These are phyloP conservation scores for Hypholoma fasciculare DNA, from an alignment of 768 basidiomycete species.

Conservation along the genomic window DNA sequence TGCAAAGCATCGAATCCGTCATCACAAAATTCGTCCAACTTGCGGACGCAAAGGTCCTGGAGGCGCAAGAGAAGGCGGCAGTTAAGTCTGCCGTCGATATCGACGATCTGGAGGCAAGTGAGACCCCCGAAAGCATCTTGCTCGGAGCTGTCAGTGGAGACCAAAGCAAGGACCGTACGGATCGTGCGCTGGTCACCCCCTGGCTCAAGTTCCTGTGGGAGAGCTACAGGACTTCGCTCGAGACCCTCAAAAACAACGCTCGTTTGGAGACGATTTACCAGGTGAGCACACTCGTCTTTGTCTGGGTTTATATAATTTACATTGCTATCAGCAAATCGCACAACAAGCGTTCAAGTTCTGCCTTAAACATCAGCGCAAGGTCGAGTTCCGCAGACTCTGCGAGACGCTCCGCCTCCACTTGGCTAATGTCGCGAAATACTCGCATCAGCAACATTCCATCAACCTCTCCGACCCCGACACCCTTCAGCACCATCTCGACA, in stretches of 20 bases:
- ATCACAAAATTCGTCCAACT: conserved; percentile 84
- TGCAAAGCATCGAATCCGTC: conserved; percentile 89
- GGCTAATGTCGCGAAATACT: conserved; percentile 91
- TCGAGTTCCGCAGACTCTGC: conserved; percentile 95
- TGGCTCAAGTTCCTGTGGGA: conserved; percentile 99
- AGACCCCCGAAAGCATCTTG: conserved; percentile 91
- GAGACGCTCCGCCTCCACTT: conserved; percentile 96
- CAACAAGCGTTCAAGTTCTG: conserved; percentile 98
- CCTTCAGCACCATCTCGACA: conserved; percentile 6
- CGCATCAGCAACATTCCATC: conserved; percentile 91
- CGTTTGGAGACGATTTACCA: conserved; percentile 93
- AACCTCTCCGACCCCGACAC: conserved; percentile 90
- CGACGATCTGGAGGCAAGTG: conserved; percentile 94
- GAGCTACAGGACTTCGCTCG: conserved; percentile 92
- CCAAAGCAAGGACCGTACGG: conserved; percentile 92
- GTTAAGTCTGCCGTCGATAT: conserved; percentile 78
- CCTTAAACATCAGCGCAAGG: conserved; percentile 88
- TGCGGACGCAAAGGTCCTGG: conserved; percentile 78
- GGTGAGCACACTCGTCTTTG: conserved; percentile 42
- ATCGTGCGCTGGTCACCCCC: conserved; percentile 92
- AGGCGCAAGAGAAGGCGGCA: conserved; percentile 86
- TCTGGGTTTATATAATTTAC: neutral
- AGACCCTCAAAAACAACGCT: conserved; percentile 95
- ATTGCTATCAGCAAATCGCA: conserved; percentile 74
- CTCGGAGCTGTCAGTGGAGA: conserved; percentile 87